Evolutionary conservation across 306 rosid genomes (phyloP), one percentile per base, ranked within the genome.

Genomic region (Begonia peltatifolia): DNA sequence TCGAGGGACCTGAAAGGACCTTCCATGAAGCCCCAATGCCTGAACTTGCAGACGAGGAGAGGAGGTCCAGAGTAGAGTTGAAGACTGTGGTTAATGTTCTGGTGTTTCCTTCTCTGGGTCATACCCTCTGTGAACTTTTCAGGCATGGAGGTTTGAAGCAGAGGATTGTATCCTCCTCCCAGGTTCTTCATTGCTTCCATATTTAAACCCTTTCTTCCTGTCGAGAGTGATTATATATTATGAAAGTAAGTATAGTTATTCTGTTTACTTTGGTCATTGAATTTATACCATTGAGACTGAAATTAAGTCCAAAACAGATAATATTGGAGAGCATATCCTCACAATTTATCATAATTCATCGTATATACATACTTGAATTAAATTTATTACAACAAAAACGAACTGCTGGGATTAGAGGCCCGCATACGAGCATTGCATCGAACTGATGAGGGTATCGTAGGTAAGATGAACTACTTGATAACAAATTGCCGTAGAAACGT

Each of bases 11-110:
- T 69, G 75, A 76, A 82, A 64, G 94, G 79, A 44, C 94, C 87
- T 61, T 84, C 94, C 94, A 84, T 80, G 69, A 54, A 80, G 15
- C 94, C 87, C 94, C 87, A 84, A 17, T 84, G 94, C 64, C 94
- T 70, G 52, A 84, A 84, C 57, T 84, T 80, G 80, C 63, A 84
- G 10, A 80, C 79, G 42, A 80, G 68, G 15, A 67, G 50, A 0
- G 94, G 87, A 0, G 84, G 80, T 4, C 87, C 87, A 2, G 71
- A 52, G 49, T 72, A 80, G 1, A 75, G 82, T 10, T 68, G 75
- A 1, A 80, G 50, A 54, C 80, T 75, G 0, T 75, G 0, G 81
- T 77, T 22, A 84, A 77, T 22, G 63, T 66, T 63, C 83, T 2
- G 62, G 59, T 0, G 84, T 84, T 61, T 84, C 94, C 43, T 9